Conservation (phyloP, 371 early-diverging fungal genomes). For the Mucor velutinosus region DNA sequence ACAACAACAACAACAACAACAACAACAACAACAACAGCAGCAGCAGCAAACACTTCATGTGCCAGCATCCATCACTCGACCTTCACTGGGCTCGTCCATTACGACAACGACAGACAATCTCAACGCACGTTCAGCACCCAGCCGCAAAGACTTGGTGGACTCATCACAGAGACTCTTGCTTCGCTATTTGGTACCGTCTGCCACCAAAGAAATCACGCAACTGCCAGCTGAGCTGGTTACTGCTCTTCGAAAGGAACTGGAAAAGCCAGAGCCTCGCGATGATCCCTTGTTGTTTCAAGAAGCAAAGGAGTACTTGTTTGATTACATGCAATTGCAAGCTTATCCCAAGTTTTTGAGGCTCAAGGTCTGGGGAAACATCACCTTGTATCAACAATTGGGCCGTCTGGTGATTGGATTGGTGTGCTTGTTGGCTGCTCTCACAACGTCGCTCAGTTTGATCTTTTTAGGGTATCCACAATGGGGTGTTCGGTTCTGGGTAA, state of each 20-base stretch:
- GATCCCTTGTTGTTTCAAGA: conserved; percentile 60
- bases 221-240: conserved; percentile 40
- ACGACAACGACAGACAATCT: not conserved
- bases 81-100: conserved; percentile 3
- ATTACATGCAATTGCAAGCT: conserved; percentile 57
- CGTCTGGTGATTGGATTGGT: conserved; percentile 57
- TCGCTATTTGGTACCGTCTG: conserved; percentile 58
- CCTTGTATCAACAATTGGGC: conserved; percentile 52
- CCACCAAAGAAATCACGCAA: conserved; percentile 52
- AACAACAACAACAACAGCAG: too few species aligned
- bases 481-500: conserved; percentile 58
- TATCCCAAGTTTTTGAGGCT: conserved; percentile 64
- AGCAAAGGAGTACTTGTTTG: conserved; percentile 61
- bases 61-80: not conserved
- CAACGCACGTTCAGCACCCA: conserved; percentile 25
- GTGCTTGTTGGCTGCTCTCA: conserved; percentile 56
- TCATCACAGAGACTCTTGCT: conserved; percentile 61
- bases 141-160: conserved; percentile 56
- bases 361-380: conserved; percentile 64
- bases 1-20: too few species aligned
- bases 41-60: not conserved
- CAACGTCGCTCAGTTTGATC: conserved; percentile 56
- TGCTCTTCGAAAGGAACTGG: conserved; percentile 33
- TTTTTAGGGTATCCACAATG: conserved; percentile 59
- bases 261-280: conserved; percentile 49